Evolutionary conservation across 2,329 filamentous ascomycete genomes (phyloP), one percentile per base, ranked within the genome.

Genomic region (Mariannaea elegans): DNA sequence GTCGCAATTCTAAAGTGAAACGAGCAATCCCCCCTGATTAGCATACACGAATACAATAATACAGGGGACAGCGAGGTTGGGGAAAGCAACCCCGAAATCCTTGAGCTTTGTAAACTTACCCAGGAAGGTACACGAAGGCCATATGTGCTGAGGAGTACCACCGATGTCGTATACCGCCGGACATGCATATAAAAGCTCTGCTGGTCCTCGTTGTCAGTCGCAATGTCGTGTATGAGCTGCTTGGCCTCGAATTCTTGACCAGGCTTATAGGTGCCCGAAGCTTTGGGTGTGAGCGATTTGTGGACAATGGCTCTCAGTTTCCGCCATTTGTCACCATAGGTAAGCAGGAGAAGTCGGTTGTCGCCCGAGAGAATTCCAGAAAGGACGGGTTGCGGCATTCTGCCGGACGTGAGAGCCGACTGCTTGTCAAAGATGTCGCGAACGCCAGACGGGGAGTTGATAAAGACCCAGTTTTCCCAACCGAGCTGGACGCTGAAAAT

Each of bases 191-290:
- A 66, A n/a, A 59, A 67, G 47, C 21, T 41, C 31, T 16, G 34
- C 14, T 62, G 56, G 8, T 59, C 45, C 3, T 65, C 58, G 12
- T 31, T 31, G 2, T 56, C 49, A 4, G 47, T 14, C 2, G 62
- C 24, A 9, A 64, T 47, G n/a, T 62, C 59, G 7, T 62, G 48
- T 2, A 64, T 42, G 2, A 64, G 42, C n/a, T 59, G 54, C 34
- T 62, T 65, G 3, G 64, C 65, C 24, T 66, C 64, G 18, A 63
- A 62, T 19, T 66, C 62, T 27, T 68, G 65, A 7, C 62, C 53
- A 7, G 65, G 65, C 5, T 54, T 56, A 45, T 66, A 64, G 1
- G 48, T 61, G 3, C 47, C 52, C 10, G 66, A 49, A 1, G 63
- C 52, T 23, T 57, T 59, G 3, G 59, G 32, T 21, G 65, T 65